Base-by-base conservation (phyloP, 2,329 filamentous ascomycete genomes). In the Hortaea werneckii region DNA sequence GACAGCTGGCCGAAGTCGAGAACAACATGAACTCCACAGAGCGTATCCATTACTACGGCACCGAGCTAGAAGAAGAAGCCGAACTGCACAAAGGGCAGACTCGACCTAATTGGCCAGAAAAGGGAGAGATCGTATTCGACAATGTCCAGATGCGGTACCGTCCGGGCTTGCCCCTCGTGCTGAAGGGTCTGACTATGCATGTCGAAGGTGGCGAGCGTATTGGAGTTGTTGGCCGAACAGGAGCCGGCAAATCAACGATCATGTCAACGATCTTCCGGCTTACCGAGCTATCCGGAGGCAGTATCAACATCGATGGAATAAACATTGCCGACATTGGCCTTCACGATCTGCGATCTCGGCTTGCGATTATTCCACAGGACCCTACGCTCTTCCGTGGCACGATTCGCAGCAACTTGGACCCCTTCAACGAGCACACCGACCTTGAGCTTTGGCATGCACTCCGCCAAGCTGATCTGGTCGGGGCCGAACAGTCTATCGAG, bases 1-100 rank as follows among this genome's bases (percentile, higher is more conserved):
- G 92, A 12, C 90, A 96, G 66, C 75, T 95, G 6, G 90, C 90
- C 27, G 90, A 95, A 65, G 87, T 96, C 6, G 90, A 96, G 66
- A 96, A 95, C 67, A 87, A 89, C 61, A 96, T 96, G 90, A 96
- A 95, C 64, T 83, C 89, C 0, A 92, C 94, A 0, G 90, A 96
- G 67, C 83, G 92, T 42, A 74, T 96, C 30, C 81, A 88, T 62
- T 87, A 94, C 69, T 96, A 96, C 63, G 89, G 87, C 45, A 87
- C 79, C 1, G 68, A 86, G 55, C 77, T 98, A 4, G 88, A 94
- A 52, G 84, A 95, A 61, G 92, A 96, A 65, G 87, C 90, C 0
- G 87, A 89, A 0, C 73, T 89, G 1, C 85, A 89, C 57, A 82
- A 86, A 30, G 67, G 65, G 38, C 78, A 88, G 5, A 78, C 95